Conservation (phyloP, 106 monocot species). For the Hemerocallis citrina region DNA sequence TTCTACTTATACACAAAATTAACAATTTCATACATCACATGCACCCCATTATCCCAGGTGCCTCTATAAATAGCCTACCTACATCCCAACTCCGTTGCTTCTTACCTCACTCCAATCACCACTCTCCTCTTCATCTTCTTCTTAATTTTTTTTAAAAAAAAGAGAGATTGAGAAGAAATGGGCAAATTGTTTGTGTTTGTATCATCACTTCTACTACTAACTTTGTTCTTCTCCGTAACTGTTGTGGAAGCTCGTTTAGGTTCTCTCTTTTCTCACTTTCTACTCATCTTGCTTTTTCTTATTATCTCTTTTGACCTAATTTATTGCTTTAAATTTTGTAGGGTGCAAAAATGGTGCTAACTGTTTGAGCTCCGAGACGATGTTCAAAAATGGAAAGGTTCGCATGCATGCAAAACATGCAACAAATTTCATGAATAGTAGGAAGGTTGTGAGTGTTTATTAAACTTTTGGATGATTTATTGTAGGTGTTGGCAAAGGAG, state of each 20-base stretch:
- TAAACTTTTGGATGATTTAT: neutral
- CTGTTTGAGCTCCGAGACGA: conserved; percentile 1
- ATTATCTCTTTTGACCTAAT: neutral
- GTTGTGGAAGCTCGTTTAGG: neutral
- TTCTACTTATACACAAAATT: no score
- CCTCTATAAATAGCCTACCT: neutral
- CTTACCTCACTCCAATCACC: no score
- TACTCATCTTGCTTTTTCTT: neutral
- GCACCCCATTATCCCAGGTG: no score
- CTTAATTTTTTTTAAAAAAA: no score
- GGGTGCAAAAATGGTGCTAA: conserved; percentile 5
- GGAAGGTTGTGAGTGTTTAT: neutral
- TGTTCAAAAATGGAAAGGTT: neutral
- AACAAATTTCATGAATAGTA: neutral
- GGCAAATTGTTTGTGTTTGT: neutral
- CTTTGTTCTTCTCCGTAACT: neutral
- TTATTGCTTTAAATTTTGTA: neutral
- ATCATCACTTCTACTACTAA: neutral
- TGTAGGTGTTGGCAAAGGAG: conserved; percentile 7
- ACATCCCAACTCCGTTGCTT: neutral
- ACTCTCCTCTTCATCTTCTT: no score
- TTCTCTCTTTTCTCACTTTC: neutral
- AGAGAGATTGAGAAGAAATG: neutral
- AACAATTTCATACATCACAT: no score
- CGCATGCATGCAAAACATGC: neutral